These are phyloP conservation scores for Decorospora gaudefroyi DNA, from an alignment of 2,329 filamentous ascomycete species.

Conservation along the genomic window DNA sequence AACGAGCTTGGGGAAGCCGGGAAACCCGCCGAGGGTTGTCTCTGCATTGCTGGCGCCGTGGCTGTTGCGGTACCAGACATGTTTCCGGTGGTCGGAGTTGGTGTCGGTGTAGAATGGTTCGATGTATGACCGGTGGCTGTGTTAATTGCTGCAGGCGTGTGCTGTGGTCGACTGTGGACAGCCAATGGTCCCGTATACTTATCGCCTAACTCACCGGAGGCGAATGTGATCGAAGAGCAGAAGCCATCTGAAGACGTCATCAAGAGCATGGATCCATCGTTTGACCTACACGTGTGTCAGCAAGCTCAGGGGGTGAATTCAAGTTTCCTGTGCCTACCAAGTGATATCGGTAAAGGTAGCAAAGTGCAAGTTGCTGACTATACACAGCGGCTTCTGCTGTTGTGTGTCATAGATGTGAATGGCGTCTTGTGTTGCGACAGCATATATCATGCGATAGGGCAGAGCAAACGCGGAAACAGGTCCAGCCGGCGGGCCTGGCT, in stretches of 20 bases:
- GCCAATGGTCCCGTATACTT: conserved; percentile 70
- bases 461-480: conserved; percentile 73
- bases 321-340: conserved; percentile 64
- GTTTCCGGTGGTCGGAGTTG: conserved; percentile 69
- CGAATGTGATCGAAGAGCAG: conserved; percentile 88
- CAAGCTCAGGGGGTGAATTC: not conserved
- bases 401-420: conserved; percentile 96
- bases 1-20: conserved; percentile 63
- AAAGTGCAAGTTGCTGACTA: conserved; percentile 96
- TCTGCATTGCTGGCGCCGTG: conserved; percentile 59
- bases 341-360: conserved; percentile 95
- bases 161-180: conserved; percentile 31
- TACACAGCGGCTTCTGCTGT: conserved; percentile 87
- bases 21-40: conserved; percentile 58
- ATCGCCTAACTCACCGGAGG: conserved; percentile 81
- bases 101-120: conserved; percentile 68
- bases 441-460: conserved; percentile 93
- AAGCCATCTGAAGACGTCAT: conserved; percentile 99
- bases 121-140: conserved; percentile 52
- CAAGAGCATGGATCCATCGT: conserved; percentile 75
- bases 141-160: conserved; percentile 50
- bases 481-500: conserved; percentile 56
- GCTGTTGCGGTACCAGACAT: conserved; percentile 58
- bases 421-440: conserved; percentile 94
- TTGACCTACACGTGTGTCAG: conserved; percentile 61